Base-by-base conservation (phyloP, 306 rosid genomes). In the Prunus salicina region DNA sequence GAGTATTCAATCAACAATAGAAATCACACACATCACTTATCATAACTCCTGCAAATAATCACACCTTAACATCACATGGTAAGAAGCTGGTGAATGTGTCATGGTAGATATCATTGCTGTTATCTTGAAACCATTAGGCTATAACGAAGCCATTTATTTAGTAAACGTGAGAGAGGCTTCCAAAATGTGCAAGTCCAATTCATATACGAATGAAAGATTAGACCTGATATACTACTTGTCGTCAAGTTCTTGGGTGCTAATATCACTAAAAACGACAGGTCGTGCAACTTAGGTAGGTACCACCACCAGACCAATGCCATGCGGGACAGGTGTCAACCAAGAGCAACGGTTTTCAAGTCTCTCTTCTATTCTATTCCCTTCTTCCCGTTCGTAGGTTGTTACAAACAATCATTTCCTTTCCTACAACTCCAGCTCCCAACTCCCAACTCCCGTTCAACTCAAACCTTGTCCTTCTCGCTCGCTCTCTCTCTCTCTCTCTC, bases 241-340 rank as follows among this genome's bases (percentile, higher is more conserved):
- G 60, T 24, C 8, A n/a, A 55, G 11, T 9, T 55, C 25, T 7
- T 8, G 13, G 22, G 38, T 34, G 1, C 38, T 34, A 5, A 34
- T 5, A 34, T 34, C 38, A 34, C 38, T 38, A 49, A 5, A 49
- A 12, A 49, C 53, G 53, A 49, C 53, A 49, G 3, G 53, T 13
- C 53, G 53, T 49, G 53, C 53, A 49, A 49, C 15, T 13, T 18
- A 52, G 57, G 57, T 5, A 13, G 51, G 4, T 2, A 47, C 51
- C 15, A 47, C 12, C 15, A 14, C 57, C 20, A 15, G n/a, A 18
- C 57, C 57, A 52, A 52, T 7, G 47, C 10, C 47, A 19, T 8
- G 47, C n/a, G 79, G 30, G 70, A 80, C 79, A 80, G 51, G 71
- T 74, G 83, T 68, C 76, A 60, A 47, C 38, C 32, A 46, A 16